These are phyloP conservation scores for Fusarium buxicola DNA, from an alignment of 2,329 filamentous ascomycete genomes.

Conservation along the genomic window DNA sequence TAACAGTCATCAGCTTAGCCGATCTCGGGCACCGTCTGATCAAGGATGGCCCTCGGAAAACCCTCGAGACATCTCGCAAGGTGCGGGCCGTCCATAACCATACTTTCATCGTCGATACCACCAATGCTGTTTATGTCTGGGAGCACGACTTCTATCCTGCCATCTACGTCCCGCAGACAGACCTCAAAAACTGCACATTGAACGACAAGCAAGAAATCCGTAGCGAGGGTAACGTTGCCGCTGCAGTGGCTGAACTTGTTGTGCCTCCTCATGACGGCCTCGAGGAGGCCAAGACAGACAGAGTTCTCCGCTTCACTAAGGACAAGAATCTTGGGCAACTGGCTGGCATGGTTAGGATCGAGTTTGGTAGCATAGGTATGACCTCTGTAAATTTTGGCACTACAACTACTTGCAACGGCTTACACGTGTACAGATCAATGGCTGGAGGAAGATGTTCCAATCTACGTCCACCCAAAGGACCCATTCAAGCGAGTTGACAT, in stretches of 20 bases:
- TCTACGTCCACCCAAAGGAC: constrained; percentile 74
- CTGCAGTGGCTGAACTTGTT: constrained; percentile 49
- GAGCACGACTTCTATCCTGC: constrained; percentile 63
- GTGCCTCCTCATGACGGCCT: constrained; percentile 43
- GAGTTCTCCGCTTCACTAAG: constrained; percentile 54
- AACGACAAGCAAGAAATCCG: constrained; percentile 45
- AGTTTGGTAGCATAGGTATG: constrained; percentile 52
- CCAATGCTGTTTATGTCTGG: constrained; percentile 54
- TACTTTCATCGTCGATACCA: constrained; percentile 53
- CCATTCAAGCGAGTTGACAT: constrained; percentile 75
- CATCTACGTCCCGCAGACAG: constrained; percentile 53
- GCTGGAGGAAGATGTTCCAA: constrained; percentile 68
- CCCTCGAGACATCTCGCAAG: constrained; percentile 43
- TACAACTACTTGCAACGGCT: neutral
- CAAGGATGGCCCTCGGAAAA: constrained; percentile 37
- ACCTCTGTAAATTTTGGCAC: accelerated
- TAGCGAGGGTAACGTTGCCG: constrained; percentile 40
- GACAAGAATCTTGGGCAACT: constrained; percentile 52
- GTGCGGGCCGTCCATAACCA: constrained; percentile 51
- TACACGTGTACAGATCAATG: constrained; percentile 49
- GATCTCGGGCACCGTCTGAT: constrained; percentile 28
- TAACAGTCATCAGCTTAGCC: neutral
- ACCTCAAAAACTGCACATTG: constrained; percentile 46
- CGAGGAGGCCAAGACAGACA: constrained; percentile 46
- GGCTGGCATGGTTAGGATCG: constrained; percentile 49